A percentile compares a stretch with the other conserved stretches of the same genome.
Evolutionary conservation across 1,139 yeast genomes (phyloP).

Genomic region (Torulaspora globosa): DNA sequence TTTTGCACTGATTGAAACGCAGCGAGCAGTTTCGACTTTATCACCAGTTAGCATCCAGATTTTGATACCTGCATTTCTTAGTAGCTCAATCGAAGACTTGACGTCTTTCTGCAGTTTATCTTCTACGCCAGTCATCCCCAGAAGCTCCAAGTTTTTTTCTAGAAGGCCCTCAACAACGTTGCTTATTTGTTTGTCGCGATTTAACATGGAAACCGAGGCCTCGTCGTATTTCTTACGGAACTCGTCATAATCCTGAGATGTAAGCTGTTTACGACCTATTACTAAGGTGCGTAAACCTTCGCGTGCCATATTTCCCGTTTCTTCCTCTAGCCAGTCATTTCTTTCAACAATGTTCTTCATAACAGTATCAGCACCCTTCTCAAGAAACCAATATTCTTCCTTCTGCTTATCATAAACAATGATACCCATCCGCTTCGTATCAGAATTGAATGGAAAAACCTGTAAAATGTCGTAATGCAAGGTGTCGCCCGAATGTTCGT

Average conservation of each 20-base stretch:
- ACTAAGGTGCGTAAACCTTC: conserved; percentile 96
- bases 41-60: conserved; percentile 99
- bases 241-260: conserved; percentile 50
- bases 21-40: conserved; percentile 95
- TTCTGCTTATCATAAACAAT: conserved; percentile 59
- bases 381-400: conserved; percentile 75
- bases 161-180: conserved; percentile 61
- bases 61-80: conserved; percentile 93
- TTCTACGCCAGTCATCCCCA: conserved; percentile 96
- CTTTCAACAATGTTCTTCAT: conserved; percentile 80
- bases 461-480: conserved; percentile 66
- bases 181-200: conserved; percentile 72
- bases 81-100: conserved; percentile 82
- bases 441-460: conserved; percentile 91
- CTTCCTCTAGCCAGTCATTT: conserved; percentile 97
- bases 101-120: conserved; percentile 90
- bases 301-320: conserved; percentile 95
- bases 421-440: conserved; percentile 94
- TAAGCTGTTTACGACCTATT: conserved; percentile 73
- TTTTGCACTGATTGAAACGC: conserved; percentile 93
- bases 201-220: conserved; percentile 74
- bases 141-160: conserved; percentile 77
- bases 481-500: conserved; percentile 52
- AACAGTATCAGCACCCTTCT: conserved; percentile 96
- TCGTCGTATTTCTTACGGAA: conserved; percentile 62